phyloP scores from a whole-genome alignment of 768 basidiomycete genomes.

The Amanita molliuscula region DNA sequence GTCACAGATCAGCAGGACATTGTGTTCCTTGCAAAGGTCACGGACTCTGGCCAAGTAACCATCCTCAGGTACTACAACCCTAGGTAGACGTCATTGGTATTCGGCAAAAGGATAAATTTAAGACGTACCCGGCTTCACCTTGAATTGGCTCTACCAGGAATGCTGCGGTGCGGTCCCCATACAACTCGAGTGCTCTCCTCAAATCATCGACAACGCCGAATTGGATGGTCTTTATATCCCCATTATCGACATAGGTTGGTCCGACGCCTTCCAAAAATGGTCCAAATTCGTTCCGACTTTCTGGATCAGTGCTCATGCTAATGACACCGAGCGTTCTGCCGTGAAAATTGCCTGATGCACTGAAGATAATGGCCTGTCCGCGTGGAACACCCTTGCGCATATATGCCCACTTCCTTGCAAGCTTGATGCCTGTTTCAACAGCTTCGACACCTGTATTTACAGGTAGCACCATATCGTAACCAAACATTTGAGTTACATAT shows the following conservation, averaged over 20 bases:
- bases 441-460: slow-evolving; percentile 99
- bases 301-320: slow-evolving; percentile 93
- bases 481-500: slow-evolving; percentile 74
- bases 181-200: slow-evolving; percentile 65
- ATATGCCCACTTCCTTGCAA: slow-evolving; percentile 97
- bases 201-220: slow-evolving; percentile 80
- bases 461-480: slow-evolving; percentile 91
- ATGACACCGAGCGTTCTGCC: slow-evolving; percentile 78
- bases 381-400: slow-evolving; percentile 72
- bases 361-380: slow-evolving; percentile 79
- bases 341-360: slow-evolving; percentile 89
- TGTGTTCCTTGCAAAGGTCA: slow-evolving; percentile 83
- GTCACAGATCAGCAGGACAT: slow-evolving; percentile 94
- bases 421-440: slow-evolving; percentile 94
- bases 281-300: slow-evolving; percentile 79
- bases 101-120: neutral
- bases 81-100: slow-evolving; percentile 16
- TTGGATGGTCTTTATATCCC: slow-evolving; percentile 49
- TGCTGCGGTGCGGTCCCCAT: slow-evolving; percentile 80
- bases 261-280: slow-evolving; percentile 85
- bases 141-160: slow-evolving; percentile 98
- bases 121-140: slow-evolving; percentile 88
- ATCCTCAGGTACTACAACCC: slow-evolving; percentile 84
- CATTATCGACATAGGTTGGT: slow-evolving; percentile 57
- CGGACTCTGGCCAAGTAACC: slow-evolving; percentile 78